Evolutionary conservation across 2,329 filamentous ascomycete species (phyloP).

Genomic region (Curvularia eragrostidis): DNA sequence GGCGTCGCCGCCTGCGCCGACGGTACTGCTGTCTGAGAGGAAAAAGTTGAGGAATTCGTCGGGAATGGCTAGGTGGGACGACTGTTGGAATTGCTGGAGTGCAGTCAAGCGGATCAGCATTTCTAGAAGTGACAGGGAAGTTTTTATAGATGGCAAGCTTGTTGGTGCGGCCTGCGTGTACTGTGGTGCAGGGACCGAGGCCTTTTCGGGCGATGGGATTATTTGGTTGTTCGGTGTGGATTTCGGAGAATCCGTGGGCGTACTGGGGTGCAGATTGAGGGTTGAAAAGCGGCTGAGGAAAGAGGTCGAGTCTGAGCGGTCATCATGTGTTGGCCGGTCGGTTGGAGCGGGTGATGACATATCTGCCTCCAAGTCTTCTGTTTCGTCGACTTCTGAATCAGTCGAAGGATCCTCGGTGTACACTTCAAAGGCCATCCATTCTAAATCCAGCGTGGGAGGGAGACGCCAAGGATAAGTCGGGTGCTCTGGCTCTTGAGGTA

Average conservation of each 20-base stretch:
- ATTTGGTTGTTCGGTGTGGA: slow-evolving; percentile 34
- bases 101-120: slow-evolving; percentile 86
- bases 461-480: slow-evolving; percentile 62
- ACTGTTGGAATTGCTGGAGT: slow-evolving; percentile 90
- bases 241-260: slow-evolving; percentile 27
- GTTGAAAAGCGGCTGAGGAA: slow-evolving; percentile 55
- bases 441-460: slow-evolving; percentile 78
- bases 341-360: slow-evolving; percentile 25
- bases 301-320: slow-evolving; percentile 49
- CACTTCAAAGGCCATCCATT: slow-evolving; percentile 92
- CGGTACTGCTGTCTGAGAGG: slow-evolving; percentile 71
- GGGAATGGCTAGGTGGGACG: slow-evolving; percentile 84
- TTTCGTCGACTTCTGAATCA: slow-evolving; percentile 59
- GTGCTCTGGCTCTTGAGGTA: slow-evolving; percentile 17
- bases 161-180: slow-evolving; percentile 18
- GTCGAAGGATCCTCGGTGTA: slow-evolving; percentile 70
- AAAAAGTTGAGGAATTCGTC: slow-evolving; percentile 92
- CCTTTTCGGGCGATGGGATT: slow-evolving; percentile 37
- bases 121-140: slow-evolving; percentile 81
- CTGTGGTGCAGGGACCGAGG: slow-evolving; percentile 16
- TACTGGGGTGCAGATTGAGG: slow-evolving; percentile 51
- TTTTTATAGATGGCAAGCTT: slow-evolving; percentile 61
- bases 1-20: slow-evolving; percentile 68
- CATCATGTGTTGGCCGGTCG: slow-evolving; percentile 20
- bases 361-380: slow-evolving; percentile 30